A percentile compares a stretch with the other conserved stretches of the same genome.
Conservation (phyloP, 148 eudicot species). For the Rhododendron simsii region DNA sequence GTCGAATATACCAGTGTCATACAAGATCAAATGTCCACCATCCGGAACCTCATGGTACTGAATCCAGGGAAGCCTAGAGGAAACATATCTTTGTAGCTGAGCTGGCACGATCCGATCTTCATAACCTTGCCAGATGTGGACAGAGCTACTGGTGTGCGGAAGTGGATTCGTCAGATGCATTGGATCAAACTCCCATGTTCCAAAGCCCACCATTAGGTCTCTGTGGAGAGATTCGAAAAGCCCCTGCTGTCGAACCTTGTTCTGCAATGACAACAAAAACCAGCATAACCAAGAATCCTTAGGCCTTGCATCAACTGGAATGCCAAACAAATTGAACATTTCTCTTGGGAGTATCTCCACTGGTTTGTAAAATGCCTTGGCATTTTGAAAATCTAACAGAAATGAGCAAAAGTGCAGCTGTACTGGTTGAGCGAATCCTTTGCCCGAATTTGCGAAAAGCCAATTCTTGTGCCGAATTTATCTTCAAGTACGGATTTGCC, state of each 20-base stretch:
- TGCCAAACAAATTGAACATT: not conserved
- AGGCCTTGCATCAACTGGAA: not conserved
- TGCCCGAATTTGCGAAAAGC: not conserved
- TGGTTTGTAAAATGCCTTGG: not conserved
- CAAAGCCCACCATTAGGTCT: constrained; percentile 43
- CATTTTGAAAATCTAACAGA: not conserved
- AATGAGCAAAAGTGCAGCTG: not conserved
- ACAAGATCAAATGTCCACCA: constrained; percentile 40
- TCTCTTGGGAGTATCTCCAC: not conserved
- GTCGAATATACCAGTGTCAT: constrained; percentile 28
- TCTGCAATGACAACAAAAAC: constrained; percentile 12
- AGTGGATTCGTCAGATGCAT: constrained; percentile 30
- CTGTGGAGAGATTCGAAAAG: constrained; percentile 28
- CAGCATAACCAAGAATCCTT: not conserved
- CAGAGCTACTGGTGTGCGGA: constrained; percentile 13
- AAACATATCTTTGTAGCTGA: constrained; percentile 26
- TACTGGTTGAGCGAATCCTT: not conserved
- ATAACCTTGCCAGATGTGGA: constrained; percentile 48
- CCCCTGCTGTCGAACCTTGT: constrained; percentile 25
- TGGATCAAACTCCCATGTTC: constrained; percentile 56
- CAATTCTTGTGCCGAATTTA: not conserved
- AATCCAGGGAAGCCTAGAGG: constrained; percentile 37
- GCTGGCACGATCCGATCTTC: constrained; percentile 43
- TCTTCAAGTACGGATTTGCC: not conserved
- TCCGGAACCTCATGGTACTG: constrained; percentile 41